Evolutionary conservation across 768 basidiomycete genomes (phyloP), one percentile per base, ranked within the genome.

Genomic region (Tylopilus balloui): DNA sequence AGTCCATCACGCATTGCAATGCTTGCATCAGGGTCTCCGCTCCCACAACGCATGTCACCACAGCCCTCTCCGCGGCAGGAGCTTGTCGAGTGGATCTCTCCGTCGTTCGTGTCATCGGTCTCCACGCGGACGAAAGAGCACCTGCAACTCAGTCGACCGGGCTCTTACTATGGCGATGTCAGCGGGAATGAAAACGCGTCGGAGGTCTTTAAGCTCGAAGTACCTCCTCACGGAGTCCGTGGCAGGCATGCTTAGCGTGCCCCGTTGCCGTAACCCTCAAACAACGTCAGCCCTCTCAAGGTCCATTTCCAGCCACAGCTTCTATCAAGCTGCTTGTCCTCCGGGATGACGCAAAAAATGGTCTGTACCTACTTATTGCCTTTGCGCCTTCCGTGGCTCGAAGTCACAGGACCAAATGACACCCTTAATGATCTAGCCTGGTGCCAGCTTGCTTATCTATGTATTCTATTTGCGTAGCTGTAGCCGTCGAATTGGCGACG

Each of bases 31-130:
- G 23, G 42, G 24, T 47, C 45, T 47, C 35, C 56, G 45, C 50
- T 48, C 51, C 43, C 48, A 46, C 64, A 50, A 31, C 62, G 57
- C 45, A 38, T 62, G 60, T 57, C 64, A 21, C 62, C 64, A 60
- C 64, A 62, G 59, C 64, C 64, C 27, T 61, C 62, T n/a, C 47
- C 57, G 29, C 64, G 59, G 25, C 57, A 66, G 31, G 62, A 61
- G 23, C 56, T 48, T 29, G 54, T 57, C 15, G 62, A 59, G 39
- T 59, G 59, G 61, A 41, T 50, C 34, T 48, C 50, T 45, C 60
- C 62, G 40, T 49, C 61, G 15, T 45, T 54, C 49, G 46, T 31
- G 17, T 44, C 57, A 46, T 47, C 56, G 28, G 46, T 52, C 40
- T 56, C 64, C 32, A 17, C 48, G 11, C 59, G 59, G 59, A 50